Base-by-base conservation (phyloP, 371 early-diverging fungal species). In the Mucor irregularis region DNA sequence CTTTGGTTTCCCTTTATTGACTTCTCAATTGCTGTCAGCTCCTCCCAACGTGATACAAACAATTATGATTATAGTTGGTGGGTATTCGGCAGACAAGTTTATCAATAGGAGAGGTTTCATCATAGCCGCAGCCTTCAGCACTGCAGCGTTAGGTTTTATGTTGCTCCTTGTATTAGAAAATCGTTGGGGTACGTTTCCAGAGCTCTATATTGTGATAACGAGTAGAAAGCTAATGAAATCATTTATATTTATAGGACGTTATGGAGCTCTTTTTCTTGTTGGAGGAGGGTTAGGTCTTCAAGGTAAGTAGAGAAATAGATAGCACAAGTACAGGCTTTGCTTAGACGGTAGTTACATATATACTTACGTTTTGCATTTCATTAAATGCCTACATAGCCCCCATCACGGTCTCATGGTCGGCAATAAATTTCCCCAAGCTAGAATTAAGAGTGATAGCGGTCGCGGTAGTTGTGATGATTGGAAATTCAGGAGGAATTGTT, bases 21-120 rank as follows among this genome's bases (percentile, higher is more conserved):
- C 61, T 2, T 68, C 76, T 5, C 76, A 76, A 17, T 42, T 76
- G 7, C 47, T 76, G 24, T 64, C 71, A 10, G 76, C 76, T 0
- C 76, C 76, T 25, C 76, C 76, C 2, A 60, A 58, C 46, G 39
- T 73, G 1, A 21, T 62, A 10, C 54, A 48, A 16, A 38, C 60
- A 4, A 21, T 66, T 10, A 39, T 51, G 31, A 56, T 58, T 17
- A 29, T 66, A 0, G 0, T 53, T 4, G 67, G 67, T 3, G 73
- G 73, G 1, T 66, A 39, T 40, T 21, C 66, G 19, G 45, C 62
- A 3, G 73, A 73, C 33, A 63, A 44, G 19, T 66, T 58, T 46
- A 49, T 52, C 8, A 56, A 58, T 22, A 68, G 58, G 33, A 44
- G 69, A n/a, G 61, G 58, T 19, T 25, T 53, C 10, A n/a, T 73